phyloP scores from a whole-genome alignment of 169 alveolate species.

The Cryptosporidium felis region DNA sequence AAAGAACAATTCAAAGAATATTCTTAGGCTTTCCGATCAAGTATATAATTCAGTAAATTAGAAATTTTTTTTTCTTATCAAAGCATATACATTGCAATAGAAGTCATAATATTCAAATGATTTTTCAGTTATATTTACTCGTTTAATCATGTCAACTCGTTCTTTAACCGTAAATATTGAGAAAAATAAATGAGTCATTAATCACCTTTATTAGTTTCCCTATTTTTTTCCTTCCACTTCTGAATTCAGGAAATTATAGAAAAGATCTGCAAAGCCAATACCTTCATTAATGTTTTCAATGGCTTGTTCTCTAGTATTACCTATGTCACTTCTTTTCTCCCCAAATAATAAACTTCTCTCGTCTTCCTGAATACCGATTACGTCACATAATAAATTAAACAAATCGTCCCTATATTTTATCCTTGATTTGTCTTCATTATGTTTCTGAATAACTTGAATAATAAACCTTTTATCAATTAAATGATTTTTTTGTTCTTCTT shows the following conservation, averaged over 20 bases:
- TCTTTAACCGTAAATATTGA: no score
- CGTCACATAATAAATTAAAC: slow-evolving; percentile 53
- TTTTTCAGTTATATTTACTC: no score
- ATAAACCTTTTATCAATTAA: slow-evolving; percentile 54
- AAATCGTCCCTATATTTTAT: slow-evolving; percentile 52
- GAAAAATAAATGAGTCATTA: no score
- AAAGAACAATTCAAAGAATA: no score
- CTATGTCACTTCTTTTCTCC: not conserved
- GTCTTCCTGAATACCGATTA: slow-evolving; percentile 31
- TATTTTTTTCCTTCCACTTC: slow-evolving; percentile 10
- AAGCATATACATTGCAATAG: no score
- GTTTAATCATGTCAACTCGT: no score
- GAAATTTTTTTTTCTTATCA: no score
- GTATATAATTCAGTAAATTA: no score
- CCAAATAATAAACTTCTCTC: no score
- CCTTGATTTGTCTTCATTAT: slow-evolving; percentile 40
- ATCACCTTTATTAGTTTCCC: not conserved
- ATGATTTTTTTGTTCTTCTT: slow-evolving; percentile 22
- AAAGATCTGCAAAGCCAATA: slow-evolving; percentile 61
- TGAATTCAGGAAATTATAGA: slow-evolving; percentile 39
- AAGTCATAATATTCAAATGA: no score
- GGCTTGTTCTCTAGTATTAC: not conserved
- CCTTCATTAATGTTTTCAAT: slow-evolving; percentile 2
- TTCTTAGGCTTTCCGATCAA: no score
- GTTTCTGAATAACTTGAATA: slow-evolving; percentile 36